Evolutionary conservation across 352 stramenopile species (phyloP), one percentile per base, ranked within the genome.

Genomic region (Phytophthora megakarya): DNA sequence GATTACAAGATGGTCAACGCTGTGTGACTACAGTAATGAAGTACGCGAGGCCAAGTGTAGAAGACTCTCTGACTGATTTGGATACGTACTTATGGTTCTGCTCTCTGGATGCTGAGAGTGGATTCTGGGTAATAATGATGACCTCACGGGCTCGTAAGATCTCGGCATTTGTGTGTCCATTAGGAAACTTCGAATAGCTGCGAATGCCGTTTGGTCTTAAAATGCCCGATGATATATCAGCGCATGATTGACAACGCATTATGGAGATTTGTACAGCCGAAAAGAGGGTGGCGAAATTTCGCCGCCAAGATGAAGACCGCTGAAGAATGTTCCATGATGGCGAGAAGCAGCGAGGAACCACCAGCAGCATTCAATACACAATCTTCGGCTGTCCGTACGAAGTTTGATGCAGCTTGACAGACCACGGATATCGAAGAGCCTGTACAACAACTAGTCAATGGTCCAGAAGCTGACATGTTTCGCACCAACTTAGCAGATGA

Each of bases 51-150:
- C 45, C 25, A 2, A 3, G 38, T 1, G 45, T 40, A 1, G 26
- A 52, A 7, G 45, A 52, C 30, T 12, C 19, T 0, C 8, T 40
- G 26, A 52, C 45, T 0, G 45, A 40, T 9, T 6, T 52, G 15
- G 38, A 12, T 52, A 28, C n/a, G n/a, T n/a, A n/a, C n/a, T n/a
- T n/a, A n/a, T n/a, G n/a, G n/a, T n/a, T n/a, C n/a, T n/a, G n/a
- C 26, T 52, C 45, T 8, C 45, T 52, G 0, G 45, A 52, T 13
- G 45, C 45, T 2, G 45, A 25, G 3, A 52, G 26, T 22, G 45
- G 45, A 3, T 52, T 52, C 28, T 52, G 45, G 45, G 45, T 28
- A 7, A 16, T 52, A 3, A 39, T 52, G 26, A 40, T 40, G 26
- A 52, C 45, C 6, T 11, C 3, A 16, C 15, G 45, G 0, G 45